phyloP scores from a whole-genome alignment of 768 basidiomycete species.

The Leccinum barrowsii region DNA sequence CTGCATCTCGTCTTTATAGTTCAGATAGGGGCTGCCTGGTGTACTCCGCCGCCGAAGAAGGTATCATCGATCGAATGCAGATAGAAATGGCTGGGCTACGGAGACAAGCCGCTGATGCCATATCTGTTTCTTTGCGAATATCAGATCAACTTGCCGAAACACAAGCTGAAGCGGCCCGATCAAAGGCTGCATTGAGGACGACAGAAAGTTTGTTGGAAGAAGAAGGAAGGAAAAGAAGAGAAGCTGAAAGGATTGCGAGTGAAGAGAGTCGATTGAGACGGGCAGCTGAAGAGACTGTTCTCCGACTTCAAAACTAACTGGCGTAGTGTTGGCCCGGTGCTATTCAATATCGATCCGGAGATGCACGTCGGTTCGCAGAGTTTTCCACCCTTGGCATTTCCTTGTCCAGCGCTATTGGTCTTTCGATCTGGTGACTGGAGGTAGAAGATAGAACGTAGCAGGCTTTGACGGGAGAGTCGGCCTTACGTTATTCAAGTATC shows the following conservation, averaged over 20 bases:
- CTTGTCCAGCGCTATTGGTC: neutral
- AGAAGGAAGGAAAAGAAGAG: constrained; percentile 54
- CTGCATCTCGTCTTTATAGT: constrained; percentile 42
- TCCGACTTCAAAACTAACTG: constrained; percentile 31
- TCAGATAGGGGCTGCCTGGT: constrained; percentile 28
- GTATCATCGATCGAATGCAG: constrained; percentile 58
- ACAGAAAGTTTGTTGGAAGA: constrained; percentile 59
- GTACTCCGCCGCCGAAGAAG: constrained; percentile 35
- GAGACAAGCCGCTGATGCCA: constrained; percentile 65
- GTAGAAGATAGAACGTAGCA: neutral
- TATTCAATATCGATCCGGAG: neutral
- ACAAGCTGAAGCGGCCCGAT: constrained; percentile 56
- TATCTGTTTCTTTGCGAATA: constrained; percentile 59
- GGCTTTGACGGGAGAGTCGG: neutral
- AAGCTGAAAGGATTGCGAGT: constrained; percentile 51
- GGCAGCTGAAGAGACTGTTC: constrained; percentile 49
- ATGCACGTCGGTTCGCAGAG: neutral
- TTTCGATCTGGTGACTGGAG: neutral
- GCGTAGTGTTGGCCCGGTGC: neutral
- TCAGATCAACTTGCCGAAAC: constrained; percentile 69
- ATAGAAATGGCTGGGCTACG: constrained; percentile 62
- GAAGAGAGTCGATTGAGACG: constrained; percentile 47
- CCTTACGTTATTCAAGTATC: neutral
- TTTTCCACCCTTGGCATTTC: neutral
- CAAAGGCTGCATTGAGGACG: constrained; percentile 50